phyloP scores from a whole-genome alignment of 805 yeast genomes.

The Candida coleopterorum region DNA sequence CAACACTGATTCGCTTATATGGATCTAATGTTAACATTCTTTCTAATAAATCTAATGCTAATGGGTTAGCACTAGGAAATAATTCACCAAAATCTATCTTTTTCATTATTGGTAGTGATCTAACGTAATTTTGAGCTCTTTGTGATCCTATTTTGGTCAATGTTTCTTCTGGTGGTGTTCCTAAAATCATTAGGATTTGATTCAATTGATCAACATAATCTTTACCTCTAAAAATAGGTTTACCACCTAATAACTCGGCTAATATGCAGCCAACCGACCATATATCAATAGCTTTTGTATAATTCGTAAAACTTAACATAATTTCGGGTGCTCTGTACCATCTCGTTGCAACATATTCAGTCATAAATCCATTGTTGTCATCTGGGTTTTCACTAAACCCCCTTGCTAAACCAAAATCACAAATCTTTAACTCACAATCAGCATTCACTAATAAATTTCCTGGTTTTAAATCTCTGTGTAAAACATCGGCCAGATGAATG shows the following conservation, averaged over 20 bases:
- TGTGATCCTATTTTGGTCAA: conserved; percentile 60
- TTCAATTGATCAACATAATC: conserved; percentile 95
- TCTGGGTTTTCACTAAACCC: conserved; percentile 81
- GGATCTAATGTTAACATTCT: conserved; percentile 91
- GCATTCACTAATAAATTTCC: conserved; percentile 91
- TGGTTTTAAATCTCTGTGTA: conserved; percentile 93
- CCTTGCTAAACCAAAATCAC: conserved; percentile 95
- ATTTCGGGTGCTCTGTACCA: conserved; percentile 99
- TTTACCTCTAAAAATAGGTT: conserved; percentile 89
- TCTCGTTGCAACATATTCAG: conserved; percentile 97
- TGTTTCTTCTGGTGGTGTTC: conserved; percentile 72
- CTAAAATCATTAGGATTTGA: conserved; percentile 79
- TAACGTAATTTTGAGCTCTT: conserved; percentile 88
- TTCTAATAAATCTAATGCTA: conserved; percentile 77
- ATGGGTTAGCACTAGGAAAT: conserved; percentile 83
- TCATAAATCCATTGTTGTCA: conserved; percentile 86
- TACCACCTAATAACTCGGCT: conserved; percentile 88
- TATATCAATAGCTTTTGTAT: conserved; percentile 92
- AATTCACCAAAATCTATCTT: conserved; percentile 65
- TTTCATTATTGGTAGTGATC: conserved; percentile 78
- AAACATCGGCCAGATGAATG: conserved; percentile 86
- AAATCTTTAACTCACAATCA: conserved; percentile 92
- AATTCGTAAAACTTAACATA: conserved; percentile 89
- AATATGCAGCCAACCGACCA: conserved; percentile 98
- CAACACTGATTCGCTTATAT: conserved; percentile 79